Conservation (phyloP, 768 basidiomycete species). For the Russula compacta region DNA sequence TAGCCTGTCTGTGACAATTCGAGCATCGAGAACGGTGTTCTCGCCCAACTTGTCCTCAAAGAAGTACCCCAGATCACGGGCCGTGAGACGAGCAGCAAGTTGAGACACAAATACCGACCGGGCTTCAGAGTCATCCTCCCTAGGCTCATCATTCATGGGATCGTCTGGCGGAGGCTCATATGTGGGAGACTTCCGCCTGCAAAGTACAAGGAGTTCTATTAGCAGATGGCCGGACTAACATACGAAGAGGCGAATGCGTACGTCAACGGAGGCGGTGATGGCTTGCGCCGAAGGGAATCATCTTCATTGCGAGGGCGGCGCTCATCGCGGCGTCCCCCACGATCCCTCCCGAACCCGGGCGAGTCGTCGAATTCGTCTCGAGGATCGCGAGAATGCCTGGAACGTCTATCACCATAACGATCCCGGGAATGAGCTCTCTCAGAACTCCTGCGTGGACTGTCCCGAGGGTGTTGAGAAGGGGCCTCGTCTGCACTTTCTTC, state of each 20-base stretch:
- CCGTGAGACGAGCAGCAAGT: conserved; percentile 92
- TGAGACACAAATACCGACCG: conserved; percentile 99
- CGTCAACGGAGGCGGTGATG: conserved; percentile 35
- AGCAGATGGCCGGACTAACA: conserved; percentile 4
- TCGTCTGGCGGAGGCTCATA: conserved; percentile 62
- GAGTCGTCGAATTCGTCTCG: conserved; percentile 57
- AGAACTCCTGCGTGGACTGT: conserved; percentile 41
- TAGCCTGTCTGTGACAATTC: conserved; percentile 91
- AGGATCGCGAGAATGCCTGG: conserved; percentile 37
- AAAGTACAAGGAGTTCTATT: background rate
- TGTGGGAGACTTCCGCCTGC: conserved; percentile 60
- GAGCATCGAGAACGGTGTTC: conserved; percentile 87
- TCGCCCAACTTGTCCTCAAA: conserved; percentile 96
- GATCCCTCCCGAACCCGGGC: conserved; percentile 36
- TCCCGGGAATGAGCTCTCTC: conserved; percentile 47
- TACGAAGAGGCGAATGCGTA: conserved; percentile 25
- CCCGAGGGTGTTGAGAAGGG: conserved; percentile 38
- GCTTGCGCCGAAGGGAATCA: conserved; percentile 25
- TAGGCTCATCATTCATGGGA: conserved; percentile 76
- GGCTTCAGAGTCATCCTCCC: conserved; percentile 95
- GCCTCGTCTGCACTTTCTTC: conserved; percentile 40
- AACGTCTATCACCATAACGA: conserved; percentile 36
- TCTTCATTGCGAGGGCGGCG: conserved; percentile 36
- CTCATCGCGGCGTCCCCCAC: conserved; percentile 32
- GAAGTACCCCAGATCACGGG: conserved; percentile 95